A percentile compares a stretch with the other conserved stretches of the same genome.
Conservation (phyloP, 2,329 filamentous ascomycete species). For the Microsporum canis region DNA sequence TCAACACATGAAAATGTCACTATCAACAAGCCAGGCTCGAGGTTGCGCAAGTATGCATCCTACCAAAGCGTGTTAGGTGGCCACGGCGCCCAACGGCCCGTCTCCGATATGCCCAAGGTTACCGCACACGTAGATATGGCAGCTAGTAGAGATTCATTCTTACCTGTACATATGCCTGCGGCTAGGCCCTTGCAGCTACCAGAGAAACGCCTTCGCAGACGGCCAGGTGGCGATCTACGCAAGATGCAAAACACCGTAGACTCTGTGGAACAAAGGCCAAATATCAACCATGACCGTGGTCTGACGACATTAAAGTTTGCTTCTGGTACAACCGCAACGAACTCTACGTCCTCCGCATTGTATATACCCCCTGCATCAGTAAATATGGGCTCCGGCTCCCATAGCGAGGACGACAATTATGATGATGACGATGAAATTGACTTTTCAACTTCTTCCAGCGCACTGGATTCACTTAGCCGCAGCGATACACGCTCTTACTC, state of each 20-base stretch:
- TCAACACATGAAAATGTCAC: neutral
- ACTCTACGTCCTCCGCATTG: conserved; percentile 14
- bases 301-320: conserved; percentile 25
- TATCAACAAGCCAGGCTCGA: conserved; percentile 17
- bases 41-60: conserved; percentile 36
- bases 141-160: neutral
- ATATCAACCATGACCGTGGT: conserved; percentile 39
- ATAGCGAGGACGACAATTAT: conserved; percentile 5
- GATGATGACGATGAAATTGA: conserved; percentile 10
- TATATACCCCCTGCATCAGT: conserved; percentile 13
- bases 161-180: conserved; percentile 10
- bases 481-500: conserved; percentile 39
- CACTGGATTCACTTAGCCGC: conserved; percentile 33
- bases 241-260: conserved; percentile 49
- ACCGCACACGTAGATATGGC: conserved; percentile 16
- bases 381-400: neutral
- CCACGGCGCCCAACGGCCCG: neutral
- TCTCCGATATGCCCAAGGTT: conserved; percentile 23
- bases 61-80: conserved; percentile 27
- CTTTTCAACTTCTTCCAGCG: conserved; percentile 22
- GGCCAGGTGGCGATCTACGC: conserved; percentile 63
- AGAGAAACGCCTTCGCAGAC: conserved; percentile 44
- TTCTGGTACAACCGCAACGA: conserved; percentile 28
- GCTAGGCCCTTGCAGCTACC: conserved; percentile 9
- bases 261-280: conserved; percentile 27